Conservation (phyloP, 805 yeast genomes). For the Saccharomycopsis vini region DNA sequence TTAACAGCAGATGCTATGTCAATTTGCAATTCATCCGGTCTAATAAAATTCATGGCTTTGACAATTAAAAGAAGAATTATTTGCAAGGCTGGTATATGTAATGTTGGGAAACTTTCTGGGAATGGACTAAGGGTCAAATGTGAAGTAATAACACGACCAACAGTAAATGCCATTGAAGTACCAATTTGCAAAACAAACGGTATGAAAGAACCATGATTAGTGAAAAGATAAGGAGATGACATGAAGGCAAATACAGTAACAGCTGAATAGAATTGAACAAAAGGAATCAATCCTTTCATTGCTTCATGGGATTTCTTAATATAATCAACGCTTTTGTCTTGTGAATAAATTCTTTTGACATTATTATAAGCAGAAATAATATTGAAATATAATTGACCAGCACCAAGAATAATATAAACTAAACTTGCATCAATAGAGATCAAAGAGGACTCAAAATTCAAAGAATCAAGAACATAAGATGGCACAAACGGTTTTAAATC, state of each 20-base stretch:
- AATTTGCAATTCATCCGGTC: constrained; percentile 25
- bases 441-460: not conserved
- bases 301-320: constrained; percentile 28
- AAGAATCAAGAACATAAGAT: not conserved
- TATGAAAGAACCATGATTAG: constrained; percentile 28
- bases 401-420: constrained; percentile 42
- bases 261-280: constrained; percentile 43
- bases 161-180: constrained; percentile 67
- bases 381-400: constrained; percentile 50
- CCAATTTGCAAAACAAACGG: constrained; percentile 68
- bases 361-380: constrained; percentile 58
- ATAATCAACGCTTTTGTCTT: constrained; percentile 21
- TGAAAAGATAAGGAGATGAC: constrained; percentile 38
- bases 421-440: constrained; percentile 33
- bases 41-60: constrained; percentile 18
- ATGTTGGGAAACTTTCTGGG: constrained; percentile 66
- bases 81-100: constrained; percentile 54
- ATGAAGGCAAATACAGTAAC: constrained; percentile 39
- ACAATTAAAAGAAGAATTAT: constrained; percentile 24
- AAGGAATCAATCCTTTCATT: constrained; percentile 57
- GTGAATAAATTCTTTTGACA: constrained; percentile 40
- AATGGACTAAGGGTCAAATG: constrained; percentile 75
- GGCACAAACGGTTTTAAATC: constrained; percentile 6
- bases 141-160: constrained; percentile 84
- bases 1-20: constrained; percentile 36